Percentiles rank a stretch among this genome's conserved stretches.
Evolutionary conservation across 805 yeast genomes (phyloP).

Genomic region (Ogataea pignaliae): DNA sequence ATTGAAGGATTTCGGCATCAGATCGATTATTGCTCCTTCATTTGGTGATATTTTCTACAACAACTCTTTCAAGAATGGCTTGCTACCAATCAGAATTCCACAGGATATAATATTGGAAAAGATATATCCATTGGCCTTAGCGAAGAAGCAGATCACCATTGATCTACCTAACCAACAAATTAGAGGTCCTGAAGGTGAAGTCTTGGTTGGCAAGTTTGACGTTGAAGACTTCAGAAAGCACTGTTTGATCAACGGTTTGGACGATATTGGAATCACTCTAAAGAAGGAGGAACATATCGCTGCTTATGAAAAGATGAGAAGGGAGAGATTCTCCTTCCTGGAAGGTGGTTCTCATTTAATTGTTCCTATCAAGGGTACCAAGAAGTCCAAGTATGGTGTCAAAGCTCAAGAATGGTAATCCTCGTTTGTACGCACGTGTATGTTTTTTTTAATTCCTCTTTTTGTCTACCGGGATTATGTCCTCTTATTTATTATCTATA

Average conservation of each 20-base stretch:
- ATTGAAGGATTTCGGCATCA: constrained; percentile 93
- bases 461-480: background rate
- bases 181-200: constrained; percentile 59
- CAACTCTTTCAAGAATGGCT: constrained; percentile 94
- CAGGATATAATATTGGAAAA: constrained; percentile 67
- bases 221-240: constrained; percentile 91
- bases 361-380: constrained; percentile 61
- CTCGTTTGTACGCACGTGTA: background rate
- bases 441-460: background rate
- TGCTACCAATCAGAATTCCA: constrained; percentile 88
- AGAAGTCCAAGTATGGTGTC: constrained; percentile 62
- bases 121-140: constrained; percentile 74
- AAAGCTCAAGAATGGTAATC: constrained; percentile 71
- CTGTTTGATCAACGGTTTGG: constrained; percentile 90
- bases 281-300: constrained; percentile 78
- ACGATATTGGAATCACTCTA: constrained; percentile 92
- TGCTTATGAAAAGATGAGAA: constrained; percentile 74
- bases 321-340: constrained; percentile 79
- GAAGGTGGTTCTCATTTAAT: constrained; percentile 79
- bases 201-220: constrained; percentile 77
- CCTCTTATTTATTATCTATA: background rate
- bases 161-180: constrained; percentile 89
- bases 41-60: constrained; percentile 98
- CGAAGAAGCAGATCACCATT: constrained; percentile 66
- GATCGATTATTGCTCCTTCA: constrained; percentile 94